Conservation (phyloP, 1,139 yeast species). For the Yamadazyma membranifaciens region DNA sequence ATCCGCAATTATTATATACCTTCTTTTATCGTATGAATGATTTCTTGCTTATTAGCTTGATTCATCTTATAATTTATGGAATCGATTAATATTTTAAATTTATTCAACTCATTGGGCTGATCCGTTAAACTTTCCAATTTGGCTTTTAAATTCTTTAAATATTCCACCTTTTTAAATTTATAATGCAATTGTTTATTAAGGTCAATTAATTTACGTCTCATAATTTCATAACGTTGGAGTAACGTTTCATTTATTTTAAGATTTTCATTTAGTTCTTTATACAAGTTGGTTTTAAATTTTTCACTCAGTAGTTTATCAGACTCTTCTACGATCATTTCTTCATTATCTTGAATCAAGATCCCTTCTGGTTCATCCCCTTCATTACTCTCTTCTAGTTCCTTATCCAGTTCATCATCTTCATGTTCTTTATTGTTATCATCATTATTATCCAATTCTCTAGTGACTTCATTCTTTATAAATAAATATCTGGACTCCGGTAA, state of each 20-base stretch:
- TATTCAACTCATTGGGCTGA: conserved; percentile 24
- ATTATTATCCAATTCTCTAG: conserved; percentile 6
- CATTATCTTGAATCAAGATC: conserved; percentile 17
- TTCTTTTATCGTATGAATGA: conserved; percentile 8
- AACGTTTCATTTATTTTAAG: conserved; percentile 11
- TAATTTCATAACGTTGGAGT: conserved; percentile 24
- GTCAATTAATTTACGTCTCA: conserved; percentile 21
- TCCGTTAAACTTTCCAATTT: conserved; percentile 19
- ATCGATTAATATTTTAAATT: conserved; percentile 34
- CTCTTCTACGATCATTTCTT: conserved; percentile 9
- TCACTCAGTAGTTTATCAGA: neutral
- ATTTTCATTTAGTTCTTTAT: conserved; percentile 11
- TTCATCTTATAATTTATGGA: conserved; percentile 15
- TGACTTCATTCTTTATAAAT: conserved; percentile 10
- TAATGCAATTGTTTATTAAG: conserved; percentile 21
- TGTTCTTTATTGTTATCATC: neutral
- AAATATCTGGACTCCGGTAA: conserved; percentile 37
- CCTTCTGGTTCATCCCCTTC: conserved; percentile 3
- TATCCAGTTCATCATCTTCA: neutral
- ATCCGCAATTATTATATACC: neutral
- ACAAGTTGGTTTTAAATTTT: conserved; percentile 8
- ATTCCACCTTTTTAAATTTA: conserved; percentile 27
- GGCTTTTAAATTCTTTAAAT: conserved; percentile 20
- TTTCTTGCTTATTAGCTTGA: conserved; percentile 8
- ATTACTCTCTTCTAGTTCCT: conserved; percentile 5